These are phyloP conservation scores for Trichomonascus vanleenenianus DNA, from an alignment of 805 yeast species.

Conservation along the genomic window DNA sequence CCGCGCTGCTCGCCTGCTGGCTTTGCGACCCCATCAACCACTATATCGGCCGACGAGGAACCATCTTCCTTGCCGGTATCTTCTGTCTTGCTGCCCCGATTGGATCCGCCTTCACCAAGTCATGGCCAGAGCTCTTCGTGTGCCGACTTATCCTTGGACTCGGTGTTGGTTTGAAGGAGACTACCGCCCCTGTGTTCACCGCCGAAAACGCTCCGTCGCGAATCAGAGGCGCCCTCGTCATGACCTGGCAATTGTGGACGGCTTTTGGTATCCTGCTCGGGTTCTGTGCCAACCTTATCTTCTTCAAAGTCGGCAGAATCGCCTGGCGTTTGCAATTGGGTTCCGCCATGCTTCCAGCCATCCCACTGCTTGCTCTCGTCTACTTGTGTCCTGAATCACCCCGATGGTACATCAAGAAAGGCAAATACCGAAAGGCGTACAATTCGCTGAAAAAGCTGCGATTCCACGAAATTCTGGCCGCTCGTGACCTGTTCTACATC, in stretches of 20 bases:
- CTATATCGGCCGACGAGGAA: slow-evolving; percentile 47
- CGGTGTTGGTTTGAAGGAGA: slow-evolving; percentile 57
- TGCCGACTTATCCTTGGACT: slow-evolving; percentile 52
- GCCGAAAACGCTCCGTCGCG: slow-evolving; percentile 53
- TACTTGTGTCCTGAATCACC: slow-evolving; percentile 61
- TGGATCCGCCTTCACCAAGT: slow-evolving; percentile 49
- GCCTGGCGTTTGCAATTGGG: slow-evolving; percentile 60
- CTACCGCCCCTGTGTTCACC: slow-evolving; percentile 58
- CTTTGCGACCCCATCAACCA: slow-evolving; percentile 45
- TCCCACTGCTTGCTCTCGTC: slow-evolving; percentile 42
- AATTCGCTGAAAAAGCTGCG: slow-evolving; percentile 41
- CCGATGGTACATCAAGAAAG: slow-evolving; percentile 53
- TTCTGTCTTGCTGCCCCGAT: slow-evolving; percentile 46
- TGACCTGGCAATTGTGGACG: slow-evolving; percentile 66
- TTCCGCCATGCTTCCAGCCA: slow-evolving; percentile 50
- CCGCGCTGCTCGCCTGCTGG: slow-evolving; percentile 48
- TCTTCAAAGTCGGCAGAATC: slow-evolving; percentile 32
- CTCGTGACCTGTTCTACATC: slow-evolving; percentile 55
- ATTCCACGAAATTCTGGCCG: slow-evolving; percentile 43
- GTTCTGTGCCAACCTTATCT: slow-evolving; percentile 48
- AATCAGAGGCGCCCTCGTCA: slow-evolving; percentile 54
- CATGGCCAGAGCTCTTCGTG: slow-evolving; percentile 50
- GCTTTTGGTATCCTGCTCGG: slow-evolving; percentile 67
- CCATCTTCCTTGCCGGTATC: slow-evolving; percentile 49
- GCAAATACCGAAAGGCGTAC: slow-evolving; percentile 41